phyloP scores from a whole-genome alignment of 2,329 filamentous ascomycete genomes.

The Cercospora janseana region DNA sequence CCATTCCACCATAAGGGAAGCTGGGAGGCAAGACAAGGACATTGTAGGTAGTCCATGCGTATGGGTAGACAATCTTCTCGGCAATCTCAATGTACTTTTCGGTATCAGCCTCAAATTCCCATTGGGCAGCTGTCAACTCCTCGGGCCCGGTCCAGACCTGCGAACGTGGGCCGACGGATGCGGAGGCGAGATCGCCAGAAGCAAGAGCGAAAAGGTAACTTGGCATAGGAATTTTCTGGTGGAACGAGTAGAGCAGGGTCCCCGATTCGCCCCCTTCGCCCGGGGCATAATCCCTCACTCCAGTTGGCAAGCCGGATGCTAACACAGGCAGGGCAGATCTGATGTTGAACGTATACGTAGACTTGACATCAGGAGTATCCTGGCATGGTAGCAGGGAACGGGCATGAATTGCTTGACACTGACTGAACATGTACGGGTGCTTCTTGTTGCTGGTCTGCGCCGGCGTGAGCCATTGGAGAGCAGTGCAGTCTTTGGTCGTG shows the following conservation, averaged over 20 bases:
- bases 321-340: conserved; percentile 85
- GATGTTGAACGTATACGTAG: conserved; percentile 87
- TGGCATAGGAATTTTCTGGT: conserved; percentile 89
- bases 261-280: conserved; percentile 54
- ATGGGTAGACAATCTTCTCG: conserved; percentile 77
- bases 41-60: conserved; percentile 94
- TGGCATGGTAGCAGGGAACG: conserved; percentile 94
- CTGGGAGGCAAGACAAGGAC: conserved; percentile 85
- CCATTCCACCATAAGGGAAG: conserved; percentile 78
- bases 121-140: conserved; percentile 77
- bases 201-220: conserved; percentile 94
- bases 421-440: conserved; percentile 96
- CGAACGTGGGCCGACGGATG: conserved; percentile 82
- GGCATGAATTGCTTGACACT: conserved; percentile 95
- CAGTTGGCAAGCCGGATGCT: conserved; percentile 72
- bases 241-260: conserved; percentile 72
- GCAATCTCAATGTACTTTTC: conserved; percentile 88
- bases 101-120: conserved; percentile 87
- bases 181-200: conserved; percentile 75
- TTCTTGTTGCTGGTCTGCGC: conserved; percentile 94
- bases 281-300: conserved; percentile 52
- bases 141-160: conserved; percentile 85
- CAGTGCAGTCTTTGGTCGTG: conserved; percentile 85
- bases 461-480: conserved; percentile 91
- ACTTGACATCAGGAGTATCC: conserved; percentile 96